phyloP scores from a whole-genome alignment of 768 basidiomycete genomes.

The Inosperma sp. region DNA sequence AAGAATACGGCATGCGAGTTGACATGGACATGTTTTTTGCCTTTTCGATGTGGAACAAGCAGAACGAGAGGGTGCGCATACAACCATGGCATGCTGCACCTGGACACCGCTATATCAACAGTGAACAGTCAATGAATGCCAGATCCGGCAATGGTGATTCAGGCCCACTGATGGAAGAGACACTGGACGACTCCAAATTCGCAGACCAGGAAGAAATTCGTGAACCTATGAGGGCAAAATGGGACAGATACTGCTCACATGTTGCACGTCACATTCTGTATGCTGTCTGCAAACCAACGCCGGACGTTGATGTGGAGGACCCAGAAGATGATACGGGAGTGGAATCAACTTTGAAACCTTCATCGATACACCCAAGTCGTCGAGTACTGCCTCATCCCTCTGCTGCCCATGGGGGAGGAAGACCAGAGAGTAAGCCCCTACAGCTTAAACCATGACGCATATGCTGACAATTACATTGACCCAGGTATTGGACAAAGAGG shows the following conservation, averaged over 20 bases:
- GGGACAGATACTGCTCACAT: neutral
- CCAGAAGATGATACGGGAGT: neutral
- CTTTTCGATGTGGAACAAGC: conserved; percentile 1
- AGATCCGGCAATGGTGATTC: neutral
- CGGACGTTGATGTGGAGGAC: neutral
- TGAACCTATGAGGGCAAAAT: neutral
- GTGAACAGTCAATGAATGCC: neutral
- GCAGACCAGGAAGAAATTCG: conserved; percentile 1
- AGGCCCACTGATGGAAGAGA: too few species aligned
- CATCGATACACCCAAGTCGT: too few species aligned
- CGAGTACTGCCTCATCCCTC: too few species aligned
- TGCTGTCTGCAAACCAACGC: neutral
- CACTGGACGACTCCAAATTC: neutral
- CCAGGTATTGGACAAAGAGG: too few species aligned
- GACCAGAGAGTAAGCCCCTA: too few species aligned
- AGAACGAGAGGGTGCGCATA: neutral
- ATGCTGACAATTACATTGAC: too few species aligned
- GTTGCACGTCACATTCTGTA: conserved; percentile 3
- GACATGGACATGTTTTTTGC: conserved; percentile 6
- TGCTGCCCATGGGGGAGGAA: too few species aligned
- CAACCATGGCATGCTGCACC: conserved; percentile 2
- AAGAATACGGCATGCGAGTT: neutral
- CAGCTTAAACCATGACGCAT: too few species aligned
- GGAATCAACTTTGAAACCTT: too few species aligned
- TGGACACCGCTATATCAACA: conserved; percentile 1